Percentiles rank a stretch among this genome's conserved stretches.
Conservation (phyloP, 768 basidiomycete species). For the Tubosaeta brunneosetosa region DNA sequence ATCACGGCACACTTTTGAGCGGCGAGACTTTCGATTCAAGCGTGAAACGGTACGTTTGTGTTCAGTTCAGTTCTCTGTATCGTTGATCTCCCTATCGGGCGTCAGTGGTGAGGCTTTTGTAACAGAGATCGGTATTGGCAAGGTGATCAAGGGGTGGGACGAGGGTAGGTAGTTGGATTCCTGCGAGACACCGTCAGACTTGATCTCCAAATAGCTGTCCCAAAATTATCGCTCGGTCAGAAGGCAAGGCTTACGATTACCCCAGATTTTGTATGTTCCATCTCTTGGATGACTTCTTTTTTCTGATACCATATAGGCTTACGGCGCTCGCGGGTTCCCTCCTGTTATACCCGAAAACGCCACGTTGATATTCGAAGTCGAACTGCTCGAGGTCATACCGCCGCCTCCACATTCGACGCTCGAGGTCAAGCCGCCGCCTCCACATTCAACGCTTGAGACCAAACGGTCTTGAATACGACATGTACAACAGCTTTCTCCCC, state of each 20-base stretch:
- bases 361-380: constrained; percentile 77
- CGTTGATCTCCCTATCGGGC: constrained; percentile 7
- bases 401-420: constrained; percentile 22
- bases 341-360: constrained; percentile 76
- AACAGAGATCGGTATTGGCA: constrained; percentile 71
- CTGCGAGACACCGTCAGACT: not conserved
- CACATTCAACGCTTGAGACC: constrained; percentile 45
- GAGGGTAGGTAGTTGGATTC: constrained; percentile 51
- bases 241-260: constrained; percentile 64
- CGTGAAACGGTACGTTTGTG: constrained; percentile 54
- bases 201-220: constrained; percentile 51
- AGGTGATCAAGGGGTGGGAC: constrained; percentile 90
- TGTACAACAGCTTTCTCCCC: constrained; percentile 18
- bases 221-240: constrained; percentile 68
- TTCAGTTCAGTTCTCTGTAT: not conserved
- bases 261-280: constrained; percentile 68
- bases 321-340: constrained; percentile 70
- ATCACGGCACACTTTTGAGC: constrained; percentile 64
- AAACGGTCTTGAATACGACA: constrained; percentile 28
- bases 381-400: constrained; percentile 65
- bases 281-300: not conserved
- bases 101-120: constrained; percentile 56
- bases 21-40: constrained; percentile 74
- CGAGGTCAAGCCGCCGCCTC: constrained; percentile 45
- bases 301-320: constrained; percentile 44